A percentile compares a stretch with the other conserved stretches of the same genome.
These are phyloP conservation scores for Talaromyces liani DNA, from an alignment of 495 filamentous ascomycete species.

Conservation along the genomic window DNA sequence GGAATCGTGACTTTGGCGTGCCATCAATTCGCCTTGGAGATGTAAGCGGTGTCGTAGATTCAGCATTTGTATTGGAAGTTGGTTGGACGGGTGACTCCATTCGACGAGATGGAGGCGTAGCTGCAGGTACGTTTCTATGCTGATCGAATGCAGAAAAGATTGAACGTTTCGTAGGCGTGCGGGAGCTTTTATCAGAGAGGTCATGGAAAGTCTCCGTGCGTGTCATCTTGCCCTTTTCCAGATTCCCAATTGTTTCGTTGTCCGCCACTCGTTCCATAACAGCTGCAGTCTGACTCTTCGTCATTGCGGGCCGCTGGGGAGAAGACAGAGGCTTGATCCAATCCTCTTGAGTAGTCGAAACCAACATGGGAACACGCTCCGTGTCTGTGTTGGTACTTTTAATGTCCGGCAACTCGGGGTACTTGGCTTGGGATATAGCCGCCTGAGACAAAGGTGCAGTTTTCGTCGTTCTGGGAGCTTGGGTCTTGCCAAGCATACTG, in stretches of 20 bases:
- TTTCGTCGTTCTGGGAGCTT: slow-evolving; percentile 63
- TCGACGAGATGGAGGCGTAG: slow-evolving; percentile 33
- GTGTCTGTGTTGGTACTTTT: slow-evolving; percentile 25
- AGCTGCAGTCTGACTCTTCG: slow-evolving; percentile 52
- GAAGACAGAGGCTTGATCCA: slow-evolving; percentile 67
- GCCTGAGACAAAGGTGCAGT: slow-evolving; percentile 45
- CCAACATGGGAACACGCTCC: slow-evolving; percentile 20
- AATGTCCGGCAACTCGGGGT: slow-evolving; percentile 46
- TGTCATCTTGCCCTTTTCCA: slow-evolving; percentile 2
- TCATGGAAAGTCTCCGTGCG: slow-evolving; percentile 4
- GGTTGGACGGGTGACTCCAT: slow-evolving; percentile 9
- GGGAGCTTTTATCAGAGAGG: slow-evolving; percentile 1
- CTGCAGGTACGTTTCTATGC: slow-evolving; percentile 46
- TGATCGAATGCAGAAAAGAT: slow-evolving; percentile 26
- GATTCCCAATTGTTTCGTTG: slow-evolving; percentile 4
- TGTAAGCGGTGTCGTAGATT: slow-evolving; percentile 59
- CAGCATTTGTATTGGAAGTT: slow-evolving; percentile 21
- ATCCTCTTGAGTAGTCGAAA: slow-evolving; percentile 34
- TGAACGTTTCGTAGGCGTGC: neutral
- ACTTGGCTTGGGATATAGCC: slow-evolving; percentile 31
- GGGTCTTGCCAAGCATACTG: slow-evolving; percentile 80
- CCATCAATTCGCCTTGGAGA: slow-evolving; percentile 70
- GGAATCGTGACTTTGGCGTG: slow-evolving; percentile 79
- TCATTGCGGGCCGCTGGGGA: slow-evolving; percentile 36
- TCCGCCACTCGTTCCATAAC: slow-evolving; percentile 44